A percentile compares a stretch with the other conserved stretches of the same genome.
Conservation (phyloP, 1,139 yeast genomes). For the Taiozyma sp. region DNA sequence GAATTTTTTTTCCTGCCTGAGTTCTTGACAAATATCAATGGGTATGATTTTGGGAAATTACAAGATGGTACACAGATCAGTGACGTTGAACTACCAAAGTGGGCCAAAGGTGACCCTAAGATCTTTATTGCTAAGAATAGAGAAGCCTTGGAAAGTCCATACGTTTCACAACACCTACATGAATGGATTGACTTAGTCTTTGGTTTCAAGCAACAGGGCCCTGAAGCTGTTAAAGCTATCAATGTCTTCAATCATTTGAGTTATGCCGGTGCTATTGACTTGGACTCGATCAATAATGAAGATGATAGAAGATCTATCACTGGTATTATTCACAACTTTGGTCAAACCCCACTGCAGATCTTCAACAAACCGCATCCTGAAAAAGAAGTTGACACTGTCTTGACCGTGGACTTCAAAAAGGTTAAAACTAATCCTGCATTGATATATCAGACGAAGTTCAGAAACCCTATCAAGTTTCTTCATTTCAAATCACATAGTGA, state of each 20-base stretch:
- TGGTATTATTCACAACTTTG: slow-evolving; percentile 84
- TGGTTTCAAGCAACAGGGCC: slow-evolving; percentile 75
- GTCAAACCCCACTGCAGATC: slow-evolving; percentile 78
- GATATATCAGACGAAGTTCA: slow-evolving; percentile 23
- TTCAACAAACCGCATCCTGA: slow-evolving; percentile 61
- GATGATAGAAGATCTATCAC: slow-evolving; percentile 70
- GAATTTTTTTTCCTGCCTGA: slow-evolving; percentile 82
- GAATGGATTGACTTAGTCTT: slow-evolving; percentile 82
- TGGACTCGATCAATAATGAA: slow-evolving; percentile 68
- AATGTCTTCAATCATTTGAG: slow-evolving; percentile 82
- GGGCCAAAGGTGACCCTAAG: slow-evolving; percentile 77
- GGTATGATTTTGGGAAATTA: slow-evolving; percentile 61
- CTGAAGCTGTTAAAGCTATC: slow-evolving; percentile 54
- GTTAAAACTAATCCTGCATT: slow-evolving; percentile 18
- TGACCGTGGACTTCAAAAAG: slow-evolving; percentile 7
- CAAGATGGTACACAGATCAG: slow-evolving; percentile 59
- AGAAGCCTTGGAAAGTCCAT: slow-evolving; percentile 77
- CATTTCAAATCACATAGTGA: slow-evolving; percentile 22
- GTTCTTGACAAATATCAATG: slow-evolving; percentile 57
- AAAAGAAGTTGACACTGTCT: slow-evolving; percentile 28
- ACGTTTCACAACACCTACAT: slow-evolving; percentile 70
- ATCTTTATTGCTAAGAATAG: slow-evolving; percentile 69
- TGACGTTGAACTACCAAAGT: slow-evolving; percentile 69
- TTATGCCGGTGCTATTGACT: slow-evolving; percentile 75
- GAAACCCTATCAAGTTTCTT: slow-evolving; percentile 19